phyloP scores from a whole-genome alignment of 495 filamentous ascomycete genomes.

The Parmelia sp. region DNA sequence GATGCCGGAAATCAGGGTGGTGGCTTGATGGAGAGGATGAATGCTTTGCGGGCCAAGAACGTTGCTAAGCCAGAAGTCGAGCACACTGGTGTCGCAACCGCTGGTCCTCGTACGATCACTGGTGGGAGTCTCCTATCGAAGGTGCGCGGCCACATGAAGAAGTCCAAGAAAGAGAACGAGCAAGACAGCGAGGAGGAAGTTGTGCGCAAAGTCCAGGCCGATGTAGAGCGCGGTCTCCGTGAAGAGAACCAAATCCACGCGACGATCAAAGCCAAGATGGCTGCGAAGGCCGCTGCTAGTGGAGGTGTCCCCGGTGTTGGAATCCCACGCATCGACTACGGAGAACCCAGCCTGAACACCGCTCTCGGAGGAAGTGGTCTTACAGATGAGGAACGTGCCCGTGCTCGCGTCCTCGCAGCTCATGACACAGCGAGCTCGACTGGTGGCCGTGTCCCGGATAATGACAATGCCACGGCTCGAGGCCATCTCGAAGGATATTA shows the following conservation, averaged over 20 bases:
- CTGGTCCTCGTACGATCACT: not conserved
- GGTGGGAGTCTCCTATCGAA: not conserved
- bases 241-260: not conserved
- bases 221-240: not conserved
- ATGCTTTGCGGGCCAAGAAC: not conserved
- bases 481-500: not conserved
- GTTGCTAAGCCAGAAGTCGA: not conserved
- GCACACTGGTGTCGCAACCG: not conserved
- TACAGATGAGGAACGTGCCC: not conserved
- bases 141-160: not conserved
- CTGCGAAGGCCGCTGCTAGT: not conserved
- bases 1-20: not conserved
- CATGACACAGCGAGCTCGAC: not conserved
- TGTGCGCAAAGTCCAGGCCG: not conserved
- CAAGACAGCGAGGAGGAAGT: not conserved
- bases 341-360: not conserved
- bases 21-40: conserved; percentile 2
- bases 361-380: not conserved
- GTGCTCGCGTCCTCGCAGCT: not conserved
- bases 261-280: not conserved
- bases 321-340: conserved; percentile 1
- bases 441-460: not conserved
- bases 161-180: not conserved
- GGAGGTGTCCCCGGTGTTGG: not conserved
- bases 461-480: not conserved